phyloP scores from a whole-genome alignment of 352 stramenopile species.

The Phytopythium helicoides region DNA sequence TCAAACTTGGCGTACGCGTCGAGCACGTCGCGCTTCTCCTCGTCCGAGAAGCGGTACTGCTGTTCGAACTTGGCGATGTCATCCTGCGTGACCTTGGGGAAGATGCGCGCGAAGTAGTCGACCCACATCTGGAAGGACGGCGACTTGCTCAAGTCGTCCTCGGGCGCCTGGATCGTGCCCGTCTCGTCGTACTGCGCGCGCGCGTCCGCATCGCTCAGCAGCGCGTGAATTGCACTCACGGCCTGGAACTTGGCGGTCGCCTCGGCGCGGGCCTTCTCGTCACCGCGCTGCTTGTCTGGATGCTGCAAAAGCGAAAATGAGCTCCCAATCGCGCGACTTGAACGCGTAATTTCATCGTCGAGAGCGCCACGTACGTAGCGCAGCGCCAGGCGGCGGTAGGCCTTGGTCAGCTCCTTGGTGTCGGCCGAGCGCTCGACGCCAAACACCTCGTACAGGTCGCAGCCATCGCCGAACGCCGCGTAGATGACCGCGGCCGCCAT shows the following conservation, averaged over 20 bases:
- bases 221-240: slow-evolving; percentile 80
- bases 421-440: slow-evolving; percentile 45
- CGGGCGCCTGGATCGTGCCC: slow-evolving; percentile 54
- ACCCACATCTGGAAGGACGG: slow-evolving; percentile 71
- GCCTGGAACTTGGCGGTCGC: slow-evolving; percentile 86
- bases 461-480: slow-evolving; percentile 55
- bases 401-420: slow-evolving; percentile 71
- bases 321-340: slow-evolving; percentile 8
- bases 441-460: slow-evolving; percentile 80
- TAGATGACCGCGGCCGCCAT: slow-evolving; percentile 48
- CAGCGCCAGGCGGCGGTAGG: slow-evolving; percentile 68
- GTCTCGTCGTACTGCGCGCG: slow-evolving; percentile 86
- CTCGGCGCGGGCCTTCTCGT: slow-evolving; percentile 44
- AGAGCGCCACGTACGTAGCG: slow-evolving; percentile 44
- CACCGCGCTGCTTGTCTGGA: slow-evolving; percentile 87
- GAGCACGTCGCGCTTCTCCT: slow-evolving; percentile 82
- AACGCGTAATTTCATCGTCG: neutral
- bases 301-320: slow-evolving; percentile 44
- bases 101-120: slow-evolving; percentile 86
- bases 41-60: slow-evolving; percentile 81
- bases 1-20: slow-evolving; percentile 72
- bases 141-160: slow-evolving; percentile 42
- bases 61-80: slow-evolving; percentile 80
- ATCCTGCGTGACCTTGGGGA: slow-evolving; percentile 81
- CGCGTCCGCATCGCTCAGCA: slow-evolving; percentile 75